phyloP scores from a whole-genome alignment of 2,329 filamentous ascomycete genomes.

The Microdochium nivale region DNA sequence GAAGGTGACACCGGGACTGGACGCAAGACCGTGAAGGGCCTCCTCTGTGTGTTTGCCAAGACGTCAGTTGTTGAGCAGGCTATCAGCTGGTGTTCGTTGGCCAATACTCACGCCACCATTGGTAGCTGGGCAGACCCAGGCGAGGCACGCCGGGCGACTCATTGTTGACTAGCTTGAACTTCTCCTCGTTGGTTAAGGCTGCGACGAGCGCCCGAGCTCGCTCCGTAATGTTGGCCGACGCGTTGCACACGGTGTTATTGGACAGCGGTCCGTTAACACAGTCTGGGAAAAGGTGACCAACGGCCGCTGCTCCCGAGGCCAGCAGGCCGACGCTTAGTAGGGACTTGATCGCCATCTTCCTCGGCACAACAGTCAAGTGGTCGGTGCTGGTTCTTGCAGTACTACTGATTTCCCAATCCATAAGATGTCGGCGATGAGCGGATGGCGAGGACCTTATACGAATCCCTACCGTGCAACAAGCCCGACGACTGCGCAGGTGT shows the following conservation, averaged over 20 bases:
- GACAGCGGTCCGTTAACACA: conserved; percentile 12
- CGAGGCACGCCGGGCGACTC: conserved; percentile 39
- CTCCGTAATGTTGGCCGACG: conserved; percentile 8
- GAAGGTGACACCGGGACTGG: conserved; percentile 33
- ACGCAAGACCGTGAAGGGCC: conserved; percentile 52
- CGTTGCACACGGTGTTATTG: conserved; percentile 13
- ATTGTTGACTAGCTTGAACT: conserved; percentile 14
- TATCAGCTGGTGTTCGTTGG: too few relatives aligned
- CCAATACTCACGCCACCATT: conserved; percentile 39
- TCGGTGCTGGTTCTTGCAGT: background rate
- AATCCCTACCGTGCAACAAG: background rate
- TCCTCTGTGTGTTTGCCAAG: conserved; percentile 37
- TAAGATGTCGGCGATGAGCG: background rate
- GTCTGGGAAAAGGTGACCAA: conserved; percentile 14
- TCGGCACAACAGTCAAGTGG: background rate
- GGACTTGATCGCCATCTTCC: background rate
- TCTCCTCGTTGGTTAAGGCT: conserved; percentile 13
- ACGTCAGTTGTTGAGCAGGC: too few relatives aligned
- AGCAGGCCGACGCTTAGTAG: conserved; percentile 7
- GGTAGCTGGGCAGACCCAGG: conserved; percentile 48
- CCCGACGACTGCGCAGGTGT: background rate
- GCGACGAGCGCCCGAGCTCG: conserved; percentile 13
- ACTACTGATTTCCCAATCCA: background rate
- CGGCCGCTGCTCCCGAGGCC: conserved; percentile 11
- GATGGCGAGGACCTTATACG: background rate